Evolutionary conservation across 257 asterid genomes (phyloP).

Genomic region (Solanum verrucosum): DNA sequence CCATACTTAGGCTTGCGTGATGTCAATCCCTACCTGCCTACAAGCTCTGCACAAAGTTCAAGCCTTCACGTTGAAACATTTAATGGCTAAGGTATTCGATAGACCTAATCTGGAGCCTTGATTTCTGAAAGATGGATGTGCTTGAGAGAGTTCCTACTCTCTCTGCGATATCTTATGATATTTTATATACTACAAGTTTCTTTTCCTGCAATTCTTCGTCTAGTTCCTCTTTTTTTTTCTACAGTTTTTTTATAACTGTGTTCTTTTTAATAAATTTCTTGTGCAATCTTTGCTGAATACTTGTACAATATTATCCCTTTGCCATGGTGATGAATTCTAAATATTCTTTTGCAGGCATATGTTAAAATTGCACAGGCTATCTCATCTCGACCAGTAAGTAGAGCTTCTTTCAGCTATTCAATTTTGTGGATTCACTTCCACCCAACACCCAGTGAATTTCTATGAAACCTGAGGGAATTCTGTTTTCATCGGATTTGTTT

Average conservation of each 20-base stretch:
- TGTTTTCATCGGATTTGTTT: neutral
- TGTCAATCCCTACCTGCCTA: neutral
- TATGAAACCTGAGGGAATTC: neutral
- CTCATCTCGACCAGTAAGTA: slow-evolving; percentile 90
- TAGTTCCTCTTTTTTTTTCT: neutral
- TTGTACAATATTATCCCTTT: neutral
- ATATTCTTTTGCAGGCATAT: slow-evolving; percentile 59
- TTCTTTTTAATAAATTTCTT: neutral
- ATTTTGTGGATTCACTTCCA: neutral
- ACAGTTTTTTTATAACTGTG: neutral
- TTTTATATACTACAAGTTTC: neutral
- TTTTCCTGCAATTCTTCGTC: neutral
- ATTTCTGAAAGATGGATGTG: neutral
- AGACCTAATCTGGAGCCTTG: neutral
- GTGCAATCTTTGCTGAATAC: neutral
- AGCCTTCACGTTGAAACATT: neutral
- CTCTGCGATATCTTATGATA: neutral
- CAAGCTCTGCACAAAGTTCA: neutral
- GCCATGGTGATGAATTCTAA: slow-evolving; percentile 1
- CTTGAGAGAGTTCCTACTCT: neutral
- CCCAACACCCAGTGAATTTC: neutral
- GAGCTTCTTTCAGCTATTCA: neutral
- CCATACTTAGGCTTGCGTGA: neutral
- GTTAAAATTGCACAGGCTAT: slow-evolving; percentile 96
- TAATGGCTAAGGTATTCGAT: neutral